Base-by-base conservation (phyloP, 2,329 filamentous ascomycete species). In the Dothiorella sarmentorum region DNA sequence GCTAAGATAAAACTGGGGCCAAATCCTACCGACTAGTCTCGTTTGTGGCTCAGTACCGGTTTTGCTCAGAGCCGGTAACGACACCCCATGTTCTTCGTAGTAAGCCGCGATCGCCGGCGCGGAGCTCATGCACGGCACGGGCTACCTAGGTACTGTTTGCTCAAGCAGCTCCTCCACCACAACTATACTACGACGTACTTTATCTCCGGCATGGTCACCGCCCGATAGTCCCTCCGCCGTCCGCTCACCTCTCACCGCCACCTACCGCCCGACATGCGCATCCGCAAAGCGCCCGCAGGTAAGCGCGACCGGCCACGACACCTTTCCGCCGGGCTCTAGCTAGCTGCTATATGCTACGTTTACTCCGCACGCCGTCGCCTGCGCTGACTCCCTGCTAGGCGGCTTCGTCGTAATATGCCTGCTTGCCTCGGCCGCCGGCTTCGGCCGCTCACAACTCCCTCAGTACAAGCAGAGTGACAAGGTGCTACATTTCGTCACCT, bases 211-310 rank as follows among this genome's bases (percentile, higher is more conserved):
- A 60, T 60, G 58, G 51, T 49, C 18, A 7, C 35, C 51, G 51
- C 24, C 18, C 35, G 31, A 60, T 56, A 55, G 40, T 29, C 17
- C 26, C 18, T 15, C 56, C 38, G 15, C 33, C 29, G 4, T 11
- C 60, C 24, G 31, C 29, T 20, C 31, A 35, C n/a, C 44, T 20
- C 9, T n/a, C 43, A 18, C 15, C 35, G 9, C 31, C 4, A 22
- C 17, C 33, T 6, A 20, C 44, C 29, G 3, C 29, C 31, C 20
- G 63, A 60, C 29, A 94, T 96, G 88, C 89, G 90, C 75, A 90
- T 97, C 78, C 85, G 92, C 70, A 84, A 91, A 68, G 88, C 89
- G 58, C 96, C 96, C 71, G 91, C 91, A 77, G 90, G 92, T 94
- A 79, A 69, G 84, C 78, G 15, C 31, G 24, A 31, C 42, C 55